Conservation (phyloP, 2,329 filamentous ascomycete species). For the Neopestalotiopsis clavispora region DNA sequence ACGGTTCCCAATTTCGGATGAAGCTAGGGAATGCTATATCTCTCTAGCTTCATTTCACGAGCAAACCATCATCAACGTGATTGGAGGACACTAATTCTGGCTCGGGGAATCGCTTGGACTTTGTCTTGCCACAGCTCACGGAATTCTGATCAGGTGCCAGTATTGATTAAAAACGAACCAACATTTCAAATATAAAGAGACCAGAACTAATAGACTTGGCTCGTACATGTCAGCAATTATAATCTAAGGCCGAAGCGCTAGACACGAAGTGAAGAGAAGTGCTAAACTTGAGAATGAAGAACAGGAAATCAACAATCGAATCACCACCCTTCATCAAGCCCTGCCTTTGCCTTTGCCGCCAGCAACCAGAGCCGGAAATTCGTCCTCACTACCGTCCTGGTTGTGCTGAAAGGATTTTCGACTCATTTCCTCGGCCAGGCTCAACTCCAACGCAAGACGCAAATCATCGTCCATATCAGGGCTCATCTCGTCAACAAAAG, state of each 20-base stretch:
- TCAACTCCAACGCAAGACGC: constrained; percentile 64
- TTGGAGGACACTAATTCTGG: no score
- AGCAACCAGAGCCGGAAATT: constrained; percentile 33
- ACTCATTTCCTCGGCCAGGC: constrained; percentile 59
- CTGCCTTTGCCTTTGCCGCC: constrained; percentile 32
- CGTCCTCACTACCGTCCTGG: constrained; percentile 25
- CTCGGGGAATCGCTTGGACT: no score
- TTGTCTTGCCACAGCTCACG: no score
- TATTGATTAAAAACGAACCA: no score
- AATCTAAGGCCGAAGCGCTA: not conserved
- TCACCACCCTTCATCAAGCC: constrained; percentile 14
- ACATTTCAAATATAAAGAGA: no score
- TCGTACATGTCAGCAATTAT: not conserved
- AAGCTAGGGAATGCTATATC: no score
- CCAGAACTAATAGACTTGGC: no score
- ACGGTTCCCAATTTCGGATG: no score
- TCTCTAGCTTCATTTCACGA: no score
- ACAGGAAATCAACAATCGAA: not conserved
- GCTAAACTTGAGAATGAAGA: constrained; percentile 20
- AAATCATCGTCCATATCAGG: constrained; percentile 57
- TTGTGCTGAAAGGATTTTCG: constrained; percentile 29
- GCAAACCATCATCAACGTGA: no score
- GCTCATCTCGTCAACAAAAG: constrained; percentile 16
- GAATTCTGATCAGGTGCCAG: no score
- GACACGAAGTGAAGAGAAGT: constrained; percentile 15